Evolutionary conservation across 2,329 filamentous ascomycete species (phyloP).

Genomic region (Ilyonectria mors-panacis): DNA sequence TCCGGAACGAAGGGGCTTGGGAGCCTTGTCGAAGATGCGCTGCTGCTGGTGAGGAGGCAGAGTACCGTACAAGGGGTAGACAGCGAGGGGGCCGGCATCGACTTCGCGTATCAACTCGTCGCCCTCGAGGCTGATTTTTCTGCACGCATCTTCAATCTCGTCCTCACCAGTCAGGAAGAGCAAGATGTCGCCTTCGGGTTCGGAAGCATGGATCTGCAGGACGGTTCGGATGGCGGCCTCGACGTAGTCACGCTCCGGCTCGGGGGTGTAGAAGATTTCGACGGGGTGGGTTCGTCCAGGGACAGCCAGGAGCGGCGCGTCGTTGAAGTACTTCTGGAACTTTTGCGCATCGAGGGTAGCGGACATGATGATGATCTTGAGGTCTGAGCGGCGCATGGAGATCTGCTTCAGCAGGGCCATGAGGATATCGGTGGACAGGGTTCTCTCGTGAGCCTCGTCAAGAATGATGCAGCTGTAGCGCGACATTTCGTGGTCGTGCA

Average conservation of each 20-base stretch:
- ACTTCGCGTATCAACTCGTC: constrained; percentile 94
- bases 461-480: constrained; percentile 98
- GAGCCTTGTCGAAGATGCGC: constrained; percentile 93
- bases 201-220: constrained; percentile 94
- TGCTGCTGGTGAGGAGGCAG: constrained; percentile 95
- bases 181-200: constrained; percentile 92
- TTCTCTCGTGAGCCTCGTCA: constrained; percentile 98
- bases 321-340: constrained; percentile 97
- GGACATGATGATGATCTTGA: constrained; percentile 99
- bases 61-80: constrained; percentile 95
- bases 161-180: constrained; percentile 98
- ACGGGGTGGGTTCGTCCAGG: constrained; percentile 96
- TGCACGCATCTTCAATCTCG: constrained; percentile 96
- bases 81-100: constrained; percentile 88
- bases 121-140: constrained; percentile 90
- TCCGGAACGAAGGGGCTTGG: constrained; percentile 78
- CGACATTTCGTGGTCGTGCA: constrained; percentile 92
- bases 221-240: constrained; percentile 96
- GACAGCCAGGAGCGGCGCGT: constrained; percentile 92
- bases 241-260: constrained; percentile 96
- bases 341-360: constrained; percentile 98
- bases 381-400: constrained; percentile 82
- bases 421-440: constrained; percentile 95
- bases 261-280: constrained; percentile 98
- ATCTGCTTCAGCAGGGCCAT: constrained; percentile 98